These are phyloP conservation scores for Claviceps sp. DNA, from an alignment of 2,329 filamentous ascomycete species.

Conservation along the genomic window DNA sequence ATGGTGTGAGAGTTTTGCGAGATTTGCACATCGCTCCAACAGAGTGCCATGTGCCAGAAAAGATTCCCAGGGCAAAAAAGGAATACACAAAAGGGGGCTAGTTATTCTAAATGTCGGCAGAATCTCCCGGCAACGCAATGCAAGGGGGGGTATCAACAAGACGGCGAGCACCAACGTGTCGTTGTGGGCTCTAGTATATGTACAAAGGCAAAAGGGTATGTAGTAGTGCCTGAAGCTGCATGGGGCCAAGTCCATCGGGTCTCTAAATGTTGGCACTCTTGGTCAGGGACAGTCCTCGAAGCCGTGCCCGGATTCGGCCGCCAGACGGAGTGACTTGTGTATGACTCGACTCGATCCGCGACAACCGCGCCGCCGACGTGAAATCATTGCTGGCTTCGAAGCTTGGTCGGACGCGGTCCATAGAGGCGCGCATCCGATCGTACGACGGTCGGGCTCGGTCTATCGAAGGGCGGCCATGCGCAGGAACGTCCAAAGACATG, in stretches of 20 bases:
- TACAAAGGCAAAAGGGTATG: conserved; percentile 4
- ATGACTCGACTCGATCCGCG: conserved; percentile 65
- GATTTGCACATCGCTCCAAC: not conserved
- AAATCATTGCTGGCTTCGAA: conserved; percentile 86
- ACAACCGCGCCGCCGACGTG: conserved; percentile 75
- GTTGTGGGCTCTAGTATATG: conserved; percentile 15
- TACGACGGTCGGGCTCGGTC: conserved; percentile 71
- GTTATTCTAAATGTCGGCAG: not conserved
- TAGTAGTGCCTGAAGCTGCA: conserved; percentile 2
- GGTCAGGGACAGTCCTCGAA: conserved; percentile 30
- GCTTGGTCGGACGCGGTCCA: conserved; percentile 72
- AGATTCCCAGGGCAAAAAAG: not conserved
- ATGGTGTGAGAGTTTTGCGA: not conserved
- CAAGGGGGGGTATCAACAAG: not conserved
- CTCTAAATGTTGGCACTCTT: conserved; percentile 26
- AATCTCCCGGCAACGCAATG: not conserved
- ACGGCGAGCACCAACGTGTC: not conserved
- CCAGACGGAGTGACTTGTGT: conserved; percentile 20
- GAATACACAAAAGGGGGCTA: not conserved
- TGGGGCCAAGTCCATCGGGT: conserved; percentile 11
- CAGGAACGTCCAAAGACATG: conserved; percentile 31
- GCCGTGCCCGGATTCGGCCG: conserved; percentile 21
- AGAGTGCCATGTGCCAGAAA: not conserved
- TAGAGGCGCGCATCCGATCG: conserved; percentile 72
- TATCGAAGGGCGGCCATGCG: conserved; percentile 38